Percentiles rank a stretch among this genome's conserved stretches.
Conservation (phyloP, 805 yeast species). For the Jamesozyma piceae region DNA sequence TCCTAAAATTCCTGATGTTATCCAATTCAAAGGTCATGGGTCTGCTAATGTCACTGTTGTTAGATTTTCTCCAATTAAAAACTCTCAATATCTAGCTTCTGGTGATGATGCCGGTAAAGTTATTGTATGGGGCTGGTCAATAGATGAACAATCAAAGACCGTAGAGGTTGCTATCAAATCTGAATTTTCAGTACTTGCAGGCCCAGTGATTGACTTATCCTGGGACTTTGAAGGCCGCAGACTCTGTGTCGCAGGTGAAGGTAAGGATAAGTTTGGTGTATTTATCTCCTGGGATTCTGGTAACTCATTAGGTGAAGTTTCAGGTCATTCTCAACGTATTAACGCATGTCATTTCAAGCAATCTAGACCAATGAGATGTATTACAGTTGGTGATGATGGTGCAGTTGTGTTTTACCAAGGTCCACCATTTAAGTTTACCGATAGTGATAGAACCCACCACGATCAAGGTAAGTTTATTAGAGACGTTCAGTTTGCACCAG, state of each 20-base stretch:
- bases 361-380: constrained; percentile 85
- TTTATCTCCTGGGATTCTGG: constrained; percentile 93
- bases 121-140: constrained; percentile 67
- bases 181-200: constrained; percentile 71
- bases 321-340: constrained; percentile 80
- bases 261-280: constrained; percentile 84
- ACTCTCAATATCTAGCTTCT: constrained; percentile 82
- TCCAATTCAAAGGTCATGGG: constrained; percentile 67
- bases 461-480: constrained; percentile 55
- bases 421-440: constrained; percentile 84
- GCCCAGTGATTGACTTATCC: constrained; percentile 70
- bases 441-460: constrained; percentile 66
- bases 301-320: constrained; percentile 91
- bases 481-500: constrained; percentile 74
- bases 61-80: constrained; percentile 58
- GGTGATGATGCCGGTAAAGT: constrained; percentile 90
- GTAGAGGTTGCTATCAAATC: constrained; percentile 51
- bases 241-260: constrained; percentile 89
- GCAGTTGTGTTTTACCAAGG: constrained; percentile 79
- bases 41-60: constrained; percentile 69
- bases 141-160: constrained; percentile 41
- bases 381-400: constrained; percentile 84
- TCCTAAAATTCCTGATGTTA: constrained; percentile 7
- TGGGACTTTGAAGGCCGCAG: constrained; percentile 90
- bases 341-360: constrained; percentile 81